A percentile compares a stretch with the other conserved stretches of the same genome.
These are phyloP conservation scores for Chenopodium quinoa DNA, from an alignment of 148 eudicot species.

Conservation along the genomic window DNA sequence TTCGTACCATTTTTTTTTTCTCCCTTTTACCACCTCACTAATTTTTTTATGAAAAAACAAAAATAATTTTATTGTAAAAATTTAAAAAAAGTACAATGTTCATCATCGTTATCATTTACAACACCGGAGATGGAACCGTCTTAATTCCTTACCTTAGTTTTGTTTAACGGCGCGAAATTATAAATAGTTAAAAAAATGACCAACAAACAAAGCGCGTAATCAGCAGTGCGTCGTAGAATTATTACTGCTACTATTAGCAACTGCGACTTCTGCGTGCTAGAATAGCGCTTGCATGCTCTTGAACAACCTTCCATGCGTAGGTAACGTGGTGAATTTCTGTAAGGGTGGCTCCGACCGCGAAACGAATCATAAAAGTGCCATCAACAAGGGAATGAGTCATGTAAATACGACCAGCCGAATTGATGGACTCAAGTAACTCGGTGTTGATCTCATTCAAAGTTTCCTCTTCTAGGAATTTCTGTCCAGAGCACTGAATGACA, in stretches of 20 bases:
- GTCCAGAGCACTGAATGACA: not conserved
- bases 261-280: constrained; percentile 12
- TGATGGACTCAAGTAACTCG: constrained; percentile 45
- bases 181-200: not conserved
- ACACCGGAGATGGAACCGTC: not conserved
- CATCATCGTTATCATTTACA: not conserved
- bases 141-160: not conserved
- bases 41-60: not conserved
- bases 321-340: constrained; percentile 44
- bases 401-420: constrained; percentile 36
- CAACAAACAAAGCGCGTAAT: no score
- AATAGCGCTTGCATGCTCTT: constrained; percentile 40
- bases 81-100: not conserved
- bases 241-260: not conserved
- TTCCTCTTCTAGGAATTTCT: constrained; percentile 24
- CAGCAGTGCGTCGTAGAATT: no score
- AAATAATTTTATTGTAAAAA: not conserved
- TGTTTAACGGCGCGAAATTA: not conserved
- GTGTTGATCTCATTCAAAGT: constrained; percentile 33
- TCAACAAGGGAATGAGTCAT: constrained; percentile 56
- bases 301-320: constrained; percentile 46
- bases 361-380: constrained; percentile 40
- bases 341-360: constrained; percentile 48
- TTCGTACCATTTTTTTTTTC: not conserved
- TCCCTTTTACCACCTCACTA: not conserved